A percentile compares a stretch with the other conserved stretches of the same genome.
phyloP scores from a whole-genome alignment of 495 filamentous ascomycete genomes.

The Haplographium delicatum region DNA sequence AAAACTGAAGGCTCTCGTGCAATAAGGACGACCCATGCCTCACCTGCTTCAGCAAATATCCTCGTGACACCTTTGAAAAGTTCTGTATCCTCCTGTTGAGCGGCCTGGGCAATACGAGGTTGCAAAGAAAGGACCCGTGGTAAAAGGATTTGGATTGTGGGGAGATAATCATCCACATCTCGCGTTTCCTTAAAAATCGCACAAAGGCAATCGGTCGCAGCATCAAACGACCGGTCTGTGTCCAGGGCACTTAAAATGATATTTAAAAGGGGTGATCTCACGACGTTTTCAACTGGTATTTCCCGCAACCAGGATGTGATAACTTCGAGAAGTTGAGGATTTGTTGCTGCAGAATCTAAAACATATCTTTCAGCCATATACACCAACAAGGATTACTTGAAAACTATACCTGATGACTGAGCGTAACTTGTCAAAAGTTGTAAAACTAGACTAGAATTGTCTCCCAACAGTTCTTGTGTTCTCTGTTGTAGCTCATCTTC shows the following conservation, averaged over 20 bases:
- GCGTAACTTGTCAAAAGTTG: conserved; percentile 80
- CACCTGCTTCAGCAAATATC: conserved; percentile 89
- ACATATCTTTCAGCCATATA: background rate
- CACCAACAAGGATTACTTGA: background rate
- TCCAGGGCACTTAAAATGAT: conserved; percentile 72
- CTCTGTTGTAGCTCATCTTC: conserved; percentile 84
- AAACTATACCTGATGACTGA: conserved; percentile 74
- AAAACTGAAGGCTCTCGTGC: conserved; percentile 78
- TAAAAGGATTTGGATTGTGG: conserved; percentile 77
- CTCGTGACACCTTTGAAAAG: conserved; percentile 81
- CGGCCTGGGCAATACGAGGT: conserved; percentile 71
- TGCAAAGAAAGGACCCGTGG: conserved; percentile 73
- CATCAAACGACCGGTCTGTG: conserved; percentile 70
- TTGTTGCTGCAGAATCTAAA: conserved; percentile 60
- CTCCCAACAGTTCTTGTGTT: conserved; percentile 80
- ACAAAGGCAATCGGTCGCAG: conserved; percentile 90
- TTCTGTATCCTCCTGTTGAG: conserved; percentile 78
- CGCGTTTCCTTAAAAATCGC: conserved; percentile 87
- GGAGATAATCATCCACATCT: conserved; percentile 83
- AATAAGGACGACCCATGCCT: conserved; percentile 87
- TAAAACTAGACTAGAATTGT: conserved; percentile 85
- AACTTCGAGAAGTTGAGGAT: conserved; percentile 88
- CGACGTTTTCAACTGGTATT: conserved; percentile 75
- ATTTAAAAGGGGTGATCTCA: conserved; percentile 79
- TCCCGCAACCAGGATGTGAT: conserved; percentile 95